Evolutionary conservation across 345 rosid species (phyloP).

Genomic region (Psidium guajava): DNA sequence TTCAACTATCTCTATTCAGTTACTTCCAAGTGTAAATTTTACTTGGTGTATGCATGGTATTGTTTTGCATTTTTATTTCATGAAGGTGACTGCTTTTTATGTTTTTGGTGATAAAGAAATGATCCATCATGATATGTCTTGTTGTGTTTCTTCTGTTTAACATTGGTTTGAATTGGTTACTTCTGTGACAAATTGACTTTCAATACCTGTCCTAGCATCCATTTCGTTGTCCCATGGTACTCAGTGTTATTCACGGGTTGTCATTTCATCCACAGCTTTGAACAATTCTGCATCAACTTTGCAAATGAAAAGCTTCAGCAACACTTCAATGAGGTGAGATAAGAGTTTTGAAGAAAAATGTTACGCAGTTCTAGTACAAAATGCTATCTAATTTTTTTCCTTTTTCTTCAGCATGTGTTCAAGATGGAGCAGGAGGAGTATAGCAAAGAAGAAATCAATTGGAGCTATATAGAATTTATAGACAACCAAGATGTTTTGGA

Average conservation of each 20-base stretch:
- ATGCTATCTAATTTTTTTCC: neutral
- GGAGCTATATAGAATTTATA: slow-evolving; percentile 97
- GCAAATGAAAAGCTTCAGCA: slow-evolving; percentile 99
- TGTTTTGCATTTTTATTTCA: neutral
- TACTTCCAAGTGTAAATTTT: neutral
- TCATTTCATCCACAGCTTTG: slow-evolving; percentile 49
- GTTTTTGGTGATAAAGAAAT: neutral
- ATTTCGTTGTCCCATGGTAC: neutral
- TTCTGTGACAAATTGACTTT: neutral
- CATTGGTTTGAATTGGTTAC: neutral
- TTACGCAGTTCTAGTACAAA: neutral
- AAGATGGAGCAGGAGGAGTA: slow-evolving; percentile 99
- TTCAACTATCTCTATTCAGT: neutral
- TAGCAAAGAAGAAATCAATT: slow-evolving; percentile 84
- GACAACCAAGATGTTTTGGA: slow-evolving; percentile 99
- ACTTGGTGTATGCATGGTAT: neutral
- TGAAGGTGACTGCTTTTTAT: neutral
- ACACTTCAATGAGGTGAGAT: slow-evolving; percentile 90
- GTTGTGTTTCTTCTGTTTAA: neutral
- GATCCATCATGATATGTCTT: neutral
- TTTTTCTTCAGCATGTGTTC: slow-evolving; percentile 80
- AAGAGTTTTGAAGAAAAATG: neutral
- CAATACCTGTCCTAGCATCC: neutral
- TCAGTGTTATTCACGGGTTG: neutral
- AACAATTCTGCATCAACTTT: slow-evolving; percentile 98